Conservation (phyloP, 2,329 filamentous ascomycete genomes). For the Colletotrichum chlorophyti region DNA sequence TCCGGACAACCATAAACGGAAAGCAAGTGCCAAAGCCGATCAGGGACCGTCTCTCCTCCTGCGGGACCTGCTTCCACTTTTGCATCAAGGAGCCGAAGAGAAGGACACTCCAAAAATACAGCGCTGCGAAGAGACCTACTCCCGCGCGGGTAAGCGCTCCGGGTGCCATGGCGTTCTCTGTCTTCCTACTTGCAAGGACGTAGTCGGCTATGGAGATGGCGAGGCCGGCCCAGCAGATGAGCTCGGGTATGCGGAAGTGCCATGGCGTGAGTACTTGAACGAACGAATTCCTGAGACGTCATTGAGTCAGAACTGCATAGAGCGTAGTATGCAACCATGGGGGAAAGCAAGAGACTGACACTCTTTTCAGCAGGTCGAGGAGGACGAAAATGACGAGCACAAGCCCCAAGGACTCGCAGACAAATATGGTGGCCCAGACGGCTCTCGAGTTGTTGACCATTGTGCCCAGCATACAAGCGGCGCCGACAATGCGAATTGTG, state of each 20-base stretch:
- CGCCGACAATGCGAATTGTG: constrained; percentile 31
- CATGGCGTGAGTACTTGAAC: constrained; percentile 15
- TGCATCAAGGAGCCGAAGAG: constrained; percentile 19
- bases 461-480: constrained; percentile 31
- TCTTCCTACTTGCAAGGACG: constrained; percentile 17
- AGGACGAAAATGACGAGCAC: constrained; percentile 27
- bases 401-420: constrained; percentile 32
- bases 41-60: constrained; percentile 16
- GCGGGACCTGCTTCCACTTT: constrained; percentile 7
- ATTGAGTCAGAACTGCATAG: too few relatives aligned
- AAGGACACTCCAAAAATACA: constrained; percentile 29
- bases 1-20: constrained; percentile 26
- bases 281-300: constrained; percentile 9
- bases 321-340: not conserved
- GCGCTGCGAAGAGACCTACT: constrained; percentile 27
- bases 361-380: constrained; percentile 25
- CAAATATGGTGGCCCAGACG: constrained; percentile 31
- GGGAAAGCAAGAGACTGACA: not conserved
- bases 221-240: constrained; percentile 32
- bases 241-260: constrained; percentile 28
- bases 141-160: constrained; percentile 27
- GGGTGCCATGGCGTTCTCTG: constrained; percentile 23
- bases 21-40: constrained; percentile 22
- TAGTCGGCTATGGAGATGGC: constrained; percentile 31
- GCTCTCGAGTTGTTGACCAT: constrained; percentile 23